Conservation (phyloP, 208 protist species). For the Trypanosomatidae sp. region DNA sequence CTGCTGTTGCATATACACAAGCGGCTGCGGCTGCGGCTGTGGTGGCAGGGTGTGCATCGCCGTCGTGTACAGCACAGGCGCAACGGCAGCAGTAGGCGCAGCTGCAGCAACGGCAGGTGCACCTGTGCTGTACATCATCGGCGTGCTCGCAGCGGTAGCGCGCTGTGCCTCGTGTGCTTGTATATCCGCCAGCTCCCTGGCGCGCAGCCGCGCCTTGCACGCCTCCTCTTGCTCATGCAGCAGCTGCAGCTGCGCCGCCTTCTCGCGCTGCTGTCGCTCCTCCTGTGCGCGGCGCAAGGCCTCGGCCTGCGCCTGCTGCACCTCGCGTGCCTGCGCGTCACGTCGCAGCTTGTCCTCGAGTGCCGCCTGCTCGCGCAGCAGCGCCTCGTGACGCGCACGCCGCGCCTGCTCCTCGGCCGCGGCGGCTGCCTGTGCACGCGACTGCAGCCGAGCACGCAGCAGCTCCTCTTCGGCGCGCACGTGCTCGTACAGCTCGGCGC, state of each 20-base stretch:
- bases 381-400: slow-evolving; percentile 4
- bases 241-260: slow-evolving; percentile 17
- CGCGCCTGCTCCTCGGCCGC: slow-evolving; percentile 5
- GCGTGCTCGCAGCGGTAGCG: neutral
- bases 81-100: neutral
- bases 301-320: slow-evolving; percentile 18
- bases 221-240: slow-evolving; percentile 41
- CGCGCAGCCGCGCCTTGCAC: slow-evolving; percentile 25
- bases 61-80: too few relatives aligned
- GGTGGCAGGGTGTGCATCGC: too few relatives aligned
- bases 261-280: slow-evolving; percentile 10
- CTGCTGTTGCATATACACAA: neutral
- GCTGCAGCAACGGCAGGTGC: neutral
- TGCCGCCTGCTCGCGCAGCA: slow-evolving; percentile 11
- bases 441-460: slow-evolving; percentile 28
- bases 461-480: slow-evolving; percentile 46
- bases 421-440: slow-evolving; percentile 8
- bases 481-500: slow-evolving; percentile 46
- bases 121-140: neutral
- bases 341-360: slow-evolving; percentile 4
- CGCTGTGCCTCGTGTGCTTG: slow-evolving; percentile 5
- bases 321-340: neutral
- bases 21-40: neutral
- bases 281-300: slow-evolving; percentile 16
- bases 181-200: slow-evolving; percentile 33